A percentile compares a stretch with the other conserved stretches of the same genome.
Conservation (phyloP, 2,329 filamentous ascomycete species). For the Penicillium sp. region DNA sequence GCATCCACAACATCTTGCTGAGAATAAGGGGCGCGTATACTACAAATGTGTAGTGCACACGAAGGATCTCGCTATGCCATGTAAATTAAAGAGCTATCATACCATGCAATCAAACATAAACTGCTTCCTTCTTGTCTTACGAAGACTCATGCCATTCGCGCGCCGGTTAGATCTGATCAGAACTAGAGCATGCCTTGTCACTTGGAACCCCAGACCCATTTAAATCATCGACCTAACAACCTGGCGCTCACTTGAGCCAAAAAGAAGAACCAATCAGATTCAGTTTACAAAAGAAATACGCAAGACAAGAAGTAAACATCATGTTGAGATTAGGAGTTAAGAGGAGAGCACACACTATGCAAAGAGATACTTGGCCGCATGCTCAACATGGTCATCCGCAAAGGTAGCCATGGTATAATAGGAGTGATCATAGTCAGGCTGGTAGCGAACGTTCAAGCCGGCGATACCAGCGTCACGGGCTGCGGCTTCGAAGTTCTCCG, state of each 20-base stretch:
- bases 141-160: no score
- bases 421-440: constrained; percentile 91
- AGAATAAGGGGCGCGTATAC: no score
- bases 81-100: no score
- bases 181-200: no score
- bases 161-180: no score
- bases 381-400: constrained; percentile 82
- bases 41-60: no score
- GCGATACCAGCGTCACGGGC: constrained; percentile 71
- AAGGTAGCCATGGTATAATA: constrained; percentile 97
- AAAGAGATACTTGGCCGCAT: constrained; percentile 81
- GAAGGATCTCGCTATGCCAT: no score
- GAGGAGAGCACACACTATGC: constrained; percentile 49
- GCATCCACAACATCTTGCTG: no score
- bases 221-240: constrained; percentile 13
- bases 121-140: no score
- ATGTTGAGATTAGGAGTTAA: neutral
- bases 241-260: constrained; percentile 17
- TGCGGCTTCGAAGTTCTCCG: constrained; percentile 84
- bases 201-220: constrained; percentile 1
- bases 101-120: no score
- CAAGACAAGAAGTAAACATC: neutral
- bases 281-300: constrained; percentile 3
- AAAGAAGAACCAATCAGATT: constrained; percentile 12
- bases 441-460: constrained; percentile 76